Percentiles rank a stretch among this genome's conserved stretches.
Evolutionary conservation across 257 asterid species (phyloP).

Genomic region (Avicennia marina): DNA sequence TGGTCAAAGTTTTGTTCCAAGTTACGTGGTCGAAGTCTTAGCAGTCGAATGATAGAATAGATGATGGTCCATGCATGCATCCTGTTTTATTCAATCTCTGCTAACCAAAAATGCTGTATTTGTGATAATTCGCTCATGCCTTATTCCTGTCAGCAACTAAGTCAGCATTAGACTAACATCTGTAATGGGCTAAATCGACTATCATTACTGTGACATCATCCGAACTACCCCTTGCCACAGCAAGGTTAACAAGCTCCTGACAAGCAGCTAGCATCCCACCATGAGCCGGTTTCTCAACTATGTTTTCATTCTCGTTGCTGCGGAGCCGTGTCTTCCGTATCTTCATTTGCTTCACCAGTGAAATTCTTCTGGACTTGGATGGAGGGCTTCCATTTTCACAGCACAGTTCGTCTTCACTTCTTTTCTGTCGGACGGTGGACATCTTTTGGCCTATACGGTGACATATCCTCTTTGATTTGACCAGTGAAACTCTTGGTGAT

Average conservation of each 20-base stretch:
- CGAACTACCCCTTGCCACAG: slow-evolving; percentile 66
- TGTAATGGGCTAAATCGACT: slow-evolving; percentile 40
- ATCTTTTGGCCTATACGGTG: slow-evolving; percentile 21
- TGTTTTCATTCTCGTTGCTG: slow-evolving; percentile 27
- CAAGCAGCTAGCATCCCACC: slow-evolving; percentile 50
- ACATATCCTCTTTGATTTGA: slow-evolving; percentile 26
- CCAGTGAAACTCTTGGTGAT: slow-evolving; percentile 29
- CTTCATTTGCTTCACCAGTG: slow-evolving; percentile 29
- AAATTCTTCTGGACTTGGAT: slow-evolving; percentile 40
- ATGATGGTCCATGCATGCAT: too few relatives aligned
- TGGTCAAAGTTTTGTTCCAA: too few relatives aligned
- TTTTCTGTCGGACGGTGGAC: slow-evolving; percentile 18
- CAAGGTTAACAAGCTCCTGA: slow-evolving; percentile 66
- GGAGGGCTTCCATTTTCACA: slow-evolving; percentile 52
- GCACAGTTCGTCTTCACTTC: slow-evolving; percentile 28
- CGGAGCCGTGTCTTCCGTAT: slow-evolving; percentile 9
- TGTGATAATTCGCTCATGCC: too few relatives aligned
- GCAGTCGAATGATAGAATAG: too few relatives aligned
- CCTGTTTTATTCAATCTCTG: too few relatives aligned
- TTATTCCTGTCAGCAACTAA: slow-evolving; percentile 12
- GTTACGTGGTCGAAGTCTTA: too few relatives aligned
- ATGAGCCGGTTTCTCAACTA: slow-evolving; percentile 24
- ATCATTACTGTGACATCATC: slow-evolving; percentile 81
- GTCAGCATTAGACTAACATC: background rate
- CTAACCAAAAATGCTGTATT: too few relatives aligned